Evolutionary conservation across 768 basidiomycete species (phyloP).

Genomic region (Amanita exitialis): DNA sequence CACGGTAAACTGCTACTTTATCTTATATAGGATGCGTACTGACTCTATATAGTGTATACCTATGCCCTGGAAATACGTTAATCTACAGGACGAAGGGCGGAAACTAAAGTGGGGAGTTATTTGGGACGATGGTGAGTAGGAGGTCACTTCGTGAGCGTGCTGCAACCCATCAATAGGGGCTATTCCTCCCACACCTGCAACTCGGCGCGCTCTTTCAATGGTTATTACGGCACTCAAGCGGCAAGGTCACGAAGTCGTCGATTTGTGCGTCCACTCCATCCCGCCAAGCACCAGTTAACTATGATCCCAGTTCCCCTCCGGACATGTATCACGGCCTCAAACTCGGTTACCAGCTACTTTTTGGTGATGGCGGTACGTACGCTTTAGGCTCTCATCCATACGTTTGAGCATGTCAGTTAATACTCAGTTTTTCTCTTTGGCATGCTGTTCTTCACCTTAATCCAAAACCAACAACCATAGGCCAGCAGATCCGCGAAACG

Average conservation of each 20-base stretch:
- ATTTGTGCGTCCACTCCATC: conserved; percentile 34
- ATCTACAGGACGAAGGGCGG: conserved; percentile 35
- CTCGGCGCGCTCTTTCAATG: conserved; percentile 40
- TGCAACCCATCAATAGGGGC: conserved; percentile 27
- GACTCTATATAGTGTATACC: conserved; percentile 30
- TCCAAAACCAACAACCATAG: conserved; percentile 18
- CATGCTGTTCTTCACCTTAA: conserved; percentile 4
- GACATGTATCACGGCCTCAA: conserved; percentile 37
- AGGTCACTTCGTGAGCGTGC: conserved; percentile 1
- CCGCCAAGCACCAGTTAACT: background rate
- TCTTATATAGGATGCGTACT: background rate
- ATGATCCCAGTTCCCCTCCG: conserved; percentile 27
- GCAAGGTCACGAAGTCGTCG: conserved; percentile 54
- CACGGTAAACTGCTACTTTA: conserved; percentile 28
- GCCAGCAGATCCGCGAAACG: conserved; percentile 28
- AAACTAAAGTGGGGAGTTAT: conserved; percentile 54
- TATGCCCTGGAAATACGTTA: conserved; percentile 36
- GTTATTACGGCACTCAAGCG: conserved; percentile 43
- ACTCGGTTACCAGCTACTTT: conserved; percentile 43
- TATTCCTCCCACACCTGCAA: conserved; percentile 54
- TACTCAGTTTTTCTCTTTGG: background rate
- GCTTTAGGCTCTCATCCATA: background rate
- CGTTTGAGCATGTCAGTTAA: conserved; percentile 2
- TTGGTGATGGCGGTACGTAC: conserved; percentile 43
- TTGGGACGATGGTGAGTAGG: conserved; percentile 47